Evolutionary conservation across 345 rosid species (phyloP).

Genomic region (Hypericum androsaemum): DNA sequence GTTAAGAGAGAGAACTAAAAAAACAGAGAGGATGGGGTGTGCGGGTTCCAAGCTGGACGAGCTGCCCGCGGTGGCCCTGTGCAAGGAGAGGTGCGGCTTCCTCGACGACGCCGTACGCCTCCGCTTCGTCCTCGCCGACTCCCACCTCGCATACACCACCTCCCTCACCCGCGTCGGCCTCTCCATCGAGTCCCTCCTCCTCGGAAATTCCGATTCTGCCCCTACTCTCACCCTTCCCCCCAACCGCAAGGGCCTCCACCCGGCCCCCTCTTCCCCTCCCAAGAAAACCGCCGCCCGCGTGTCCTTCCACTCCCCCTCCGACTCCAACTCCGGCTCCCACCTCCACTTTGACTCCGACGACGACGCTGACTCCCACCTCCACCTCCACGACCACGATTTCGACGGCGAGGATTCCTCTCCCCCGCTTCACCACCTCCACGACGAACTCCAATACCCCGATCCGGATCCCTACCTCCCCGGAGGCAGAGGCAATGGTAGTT

Average conservation of each 20-base stretch:
- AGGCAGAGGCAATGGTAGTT: conserved; percentile 24
- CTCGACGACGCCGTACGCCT: conserved; percentile 61
- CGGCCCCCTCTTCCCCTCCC: conserved; percentile 19
- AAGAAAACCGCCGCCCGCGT: conserved; percentile 24
- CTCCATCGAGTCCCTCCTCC: conserved; percentile 42
- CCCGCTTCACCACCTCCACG: conserved; percentile 33
- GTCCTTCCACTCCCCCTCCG: conserved; percentile 6
- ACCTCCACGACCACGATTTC: conserved; percentile 10
- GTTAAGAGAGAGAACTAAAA: background rate
- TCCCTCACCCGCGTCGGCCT: conserved; percentile 44
- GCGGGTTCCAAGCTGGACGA: conserved; percentile 80
- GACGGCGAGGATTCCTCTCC: conserved; percentile 36
- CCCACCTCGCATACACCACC: conserved; percentile 51
- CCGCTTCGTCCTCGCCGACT: conserved; percentile 68
- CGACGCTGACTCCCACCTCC: conserved; percentile 26
- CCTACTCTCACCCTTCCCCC: no score
- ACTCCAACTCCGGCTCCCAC: conserved; percentile 44
- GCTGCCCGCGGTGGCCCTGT: conserved; percentile 84
- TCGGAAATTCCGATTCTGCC: background rate
- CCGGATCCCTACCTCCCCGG: conserved; percentile 14
- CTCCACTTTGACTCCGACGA: conserved; percentile 53
- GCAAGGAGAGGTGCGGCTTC: conserved; percentile 66
- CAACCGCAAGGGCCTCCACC: no score
- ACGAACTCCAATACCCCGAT: conserved; percentile 26
- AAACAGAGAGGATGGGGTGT: conserved; percentile 61